Percentiles rank a stretch among this genome's conserved stretches.
Evolutionary conservation across 177 flowering plant species (phyloP).

Genomic region (Vitis hybrid): DNA sequence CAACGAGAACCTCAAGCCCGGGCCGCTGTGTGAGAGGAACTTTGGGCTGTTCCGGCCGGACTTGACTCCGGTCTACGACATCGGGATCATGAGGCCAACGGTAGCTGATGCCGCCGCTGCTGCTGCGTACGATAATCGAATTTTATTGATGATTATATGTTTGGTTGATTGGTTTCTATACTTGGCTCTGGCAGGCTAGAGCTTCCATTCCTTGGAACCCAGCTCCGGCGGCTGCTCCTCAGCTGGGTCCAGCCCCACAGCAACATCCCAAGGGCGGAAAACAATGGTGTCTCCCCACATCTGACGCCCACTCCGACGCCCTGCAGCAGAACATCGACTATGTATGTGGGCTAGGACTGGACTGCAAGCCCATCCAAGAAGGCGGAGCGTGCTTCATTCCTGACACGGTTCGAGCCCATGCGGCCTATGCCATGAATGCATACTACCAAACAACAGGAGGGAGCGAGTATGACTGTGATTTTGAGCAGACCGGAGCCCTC

Average conservation of each 20-base stretch:
- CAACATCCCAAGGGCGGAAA: constrained; percentile 4
- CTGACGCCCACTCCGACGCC: constrained; percentile 32
- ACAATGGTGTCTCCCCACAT: constrained; percentile 61
- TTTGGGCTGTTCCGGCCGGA: constrained; percentile 76
- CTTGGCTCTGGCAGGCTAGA: constrained; percentile 42
- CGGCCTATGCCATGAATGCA: constrained; percentile 69
- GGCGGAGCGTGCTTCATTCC: constrained; percentile 60
- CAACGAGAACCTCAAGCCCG: constrained; percentile 79
- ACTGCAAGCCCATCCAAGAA: constrained; percentile 53
- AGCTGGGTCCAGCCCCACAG: constrained; percentile 13
- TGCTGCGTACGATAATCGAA: no score
- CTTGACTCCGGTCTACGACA: constrained; percentile 63
- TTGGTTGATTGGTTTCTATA: constrained; percentile 9
- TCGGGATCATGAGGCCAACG: constrained; percentile 59
- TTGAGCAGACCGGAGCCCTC: constrained; percentile 49
- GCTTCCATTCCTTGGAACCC: constrained; percentile 34
- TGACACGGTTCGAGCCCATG: constrained; percentile 54
- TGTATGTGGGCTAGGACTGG: constrained; percentile 59
- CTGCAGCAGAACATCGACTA: constrained; percentile 67
- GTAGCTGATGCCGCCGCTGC: constrained; percentile 32
- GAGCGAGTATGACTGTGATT: constrained; percentile 53
- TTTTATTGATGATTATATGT: neutral
- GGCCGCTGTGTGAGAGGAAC: constrained; percentile 67
- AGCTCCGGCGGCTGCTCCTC: constrained; percentile 17
- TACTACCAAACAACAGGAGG: constrained; percentile 53